phyloP scores from a whole-genome alignment of 148 eudicot species.

The Amaranthus palmeri region DNA sequence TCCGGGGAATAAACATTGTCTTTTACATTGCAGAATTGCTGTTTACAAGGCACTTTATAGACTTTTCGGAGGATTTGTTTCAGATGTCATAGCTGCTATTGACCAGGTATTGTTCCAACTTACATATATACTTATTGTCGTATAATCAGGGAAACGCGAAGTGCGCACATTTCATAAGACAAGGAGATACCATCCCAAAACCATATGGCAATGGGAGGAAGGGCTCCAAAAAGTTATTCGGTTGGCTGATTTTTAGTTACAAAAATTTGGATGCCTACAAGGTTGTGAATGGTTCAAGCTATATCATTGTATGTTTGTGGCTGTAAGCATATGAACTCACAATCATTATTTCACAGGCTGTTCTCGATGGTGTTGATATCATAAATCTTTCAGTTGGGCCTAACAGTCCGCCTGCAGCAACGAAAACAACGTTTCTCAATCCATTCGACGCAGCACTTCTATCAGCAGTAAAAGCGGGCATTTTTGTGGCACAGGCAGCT shows the following conservation, averaged over 20 bases:
- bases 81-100: slow-evolving; percentile 95
- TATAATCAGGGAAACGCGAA: too few species aligned
- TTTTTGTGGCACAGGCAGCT: slow-evolving; percentile 94
- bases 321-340: slow-evolving; percentile 2
- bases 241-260: neutral
- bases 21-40: slow-evolving; percentile 61
- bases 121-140: too few species aligned
- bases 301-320: neutral
- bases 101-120: slow-evolving; percentile 68
- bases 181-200: too few species aligned
- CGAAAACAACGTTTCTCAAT: slow-evolving; percentile 82
- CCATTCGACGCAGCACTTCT: slow-evolving; percentile 90
- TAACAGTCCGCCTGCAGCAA: slow-evolving; percentile 88
- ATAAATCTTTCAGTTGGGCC: slow-evolving; percentile 96
- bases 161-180: too few species aligned
- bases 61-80: slow-evolving; percentile 94
- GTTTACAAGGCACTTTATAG: slow-evolving; percentile 94
- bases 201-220: too few species aligned
- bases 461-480: slow-evolving; percentile 86
- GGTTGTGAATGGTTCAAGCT: neutral
- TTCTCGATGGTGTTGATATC: slow-evolving; percentile 96
- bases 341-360: slow-evolving; percentile 61
- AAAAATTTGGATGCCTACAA: neutral
- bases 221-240: neutral
- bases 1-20: slow-evolving; percentile 6